Conservation (phyloP, 495 filamentous ascomycete genomes). For the Aspergillus kassunensis region DNA sequence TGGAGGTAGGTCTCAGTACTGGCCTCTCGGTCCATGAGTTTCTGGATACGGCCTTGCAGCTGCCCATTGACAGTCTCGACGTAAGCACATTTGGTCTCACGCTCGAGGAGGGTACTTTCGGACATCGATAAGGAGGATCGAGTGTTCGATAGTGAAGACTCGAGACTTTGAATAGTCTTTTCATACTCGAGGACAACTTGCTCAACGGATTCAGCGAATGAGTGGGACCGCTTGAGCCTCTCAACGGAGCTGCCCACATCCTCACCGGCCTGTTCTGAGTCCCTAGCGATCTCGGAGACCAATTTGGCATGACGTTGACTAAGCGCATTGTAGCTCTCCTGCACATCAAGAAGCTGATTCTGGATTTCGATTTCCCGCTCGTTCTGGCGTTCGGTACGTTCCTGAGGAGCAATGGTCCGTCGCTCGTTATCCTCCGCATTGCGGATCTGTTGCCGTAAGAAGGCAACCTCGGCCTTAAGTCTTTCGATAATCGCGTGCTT, state of each 20-base stretch:
- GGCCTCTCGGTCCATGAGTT: constrained; percentile 81
- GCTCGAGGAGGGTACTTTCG: constrained; percentile 84
- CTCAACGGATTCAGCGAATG: constrained; percentile 91
- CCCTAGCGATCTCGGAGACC: constrained; percentile 89
- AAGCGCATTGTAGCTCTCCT: constrained; percentile 91
- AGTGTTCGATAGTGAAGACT: constrained; percentile 87
- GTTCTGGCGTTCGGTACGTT: constrained; percentile 72
- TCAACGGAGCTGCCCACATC: constrained; percentile 73
- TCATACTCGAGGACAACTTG: constrained; percentile 97
- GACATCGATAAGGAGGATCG: constrained; percentile 75
- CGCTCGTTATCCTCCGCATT: constrained; percentile 61
- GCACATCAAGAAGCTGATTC: constrained; percentile 85
- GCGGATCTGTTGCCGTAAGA: constrained; percentile 90
- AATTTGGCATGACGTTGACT: constrained; percentile 90
- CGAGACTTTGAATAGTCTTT: constrained; percentile 93
- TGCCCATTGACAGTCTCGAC: constrained; percentile 88
- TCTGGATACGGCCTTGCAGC: constrained; percentile 81
- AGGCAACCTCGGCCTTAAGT: constrained; percentile 88
- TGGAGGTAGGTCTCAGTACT: constrained; percentile 89
- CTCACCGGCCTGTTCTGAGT: constrained; percentile 61
- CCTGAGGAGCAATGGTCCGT: constrained; percentile 54
- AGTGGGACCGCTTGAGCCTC: constrained; percentile 86
- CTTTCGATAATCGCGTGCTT: constrained; percentile 94
- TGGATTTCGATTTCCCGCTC: constrained; percentile 88
- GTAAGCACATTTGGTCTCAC: constrained; percentile 88